Evolutionary conservation across 179 eudicot species (phyloP), one percentile per base, ranked within the genome.

Genomic region (Monotropa hypopitys): DNA sequence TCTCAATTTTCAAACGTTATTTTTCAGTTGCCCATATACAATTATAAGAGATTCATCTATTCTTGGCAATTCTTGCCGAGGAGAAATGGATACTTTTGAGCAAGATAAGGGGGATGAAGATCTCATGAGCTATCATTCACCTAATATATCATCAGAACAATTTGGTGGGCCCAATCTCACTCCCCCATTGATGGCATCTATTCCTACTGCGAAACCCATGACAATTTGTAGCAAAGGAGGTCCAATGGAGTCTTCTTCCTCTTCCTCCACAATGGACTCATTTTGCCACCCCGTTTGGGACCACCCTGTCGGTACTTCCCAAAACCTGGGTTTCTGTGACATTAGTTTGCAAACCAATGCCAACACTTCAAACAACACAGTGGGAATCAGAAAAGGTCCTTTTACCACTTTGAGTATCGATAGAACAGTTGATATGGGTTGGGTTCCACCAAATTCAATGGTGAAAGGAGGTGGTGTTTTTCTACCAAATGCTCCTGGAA

Each of bases 221-320:
- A 75, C 76, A 69, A 78, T 57, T 80, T 76, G 66, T 61, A 61
- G 86, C 79, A 76, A 73, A 76, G 85, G 75, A 53, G 76, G 35
- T 76, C 43, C 46, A 50, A 79, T 83, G 42, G 88, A 77, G 73
- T 53, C 79, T 50, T 70, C 89, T 68, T 76, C 88, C 3, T 78
- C 87, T 76, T 88, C 94, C 72, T 85, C 90, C 8, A 81, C 87
- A 87, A 84, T 86, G 38, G 91, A 89, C 77, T 89, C 97, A 11
- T 87, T 84, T 76, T 79, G 89, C 76, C 81, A 88, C n/a, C 10
- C 86, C 9, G 73, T 89, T 77, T 95, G 99, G 99, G 97, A 88
- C 66, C 90, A 87, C 57, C 77, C 84, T 16, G 78, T 83, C 5
- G 83, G 79, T 75, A 69, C 88, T 11, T 61, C 66, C 66, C 86